Evolutionary conservation across 228 moss, liverwort and hornwort genomes (phyloP).

Genomic region (Sphagnum fallax): DNA sequence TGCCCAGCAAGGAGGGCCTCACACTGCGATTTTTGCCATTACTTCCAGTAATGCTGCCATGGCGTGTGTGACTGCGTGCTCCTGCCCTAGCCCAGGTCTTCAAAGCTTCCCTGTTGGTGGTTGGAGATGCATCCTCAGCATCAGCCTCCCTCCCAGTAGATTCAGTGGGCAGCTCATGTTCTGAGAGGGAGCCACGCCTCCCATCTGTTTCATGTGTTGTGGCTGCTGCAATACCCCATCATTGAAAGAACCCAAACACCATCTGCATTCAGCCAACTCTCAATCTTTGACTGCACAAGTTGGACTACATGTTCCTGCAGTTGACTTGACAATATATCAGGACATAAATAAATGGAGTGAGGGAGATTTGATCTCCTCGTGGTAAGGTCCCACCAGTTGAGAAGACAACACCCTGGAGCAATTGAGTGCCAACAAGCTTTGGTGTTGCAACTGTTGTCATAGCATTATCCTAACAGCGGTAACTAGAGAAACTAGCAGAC

Average conservation of each 20-base stretch:
- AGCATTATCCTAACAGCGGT: no score
- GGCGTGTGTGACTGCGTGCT: slow-evolving; percentile 76
- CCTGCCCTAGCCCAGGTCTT: slow-evolving; percentile 89
- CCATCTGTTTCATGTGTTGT: slow-evolving; percentile 40
- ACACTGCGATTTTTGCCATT: slow-evolving; percentile 38
- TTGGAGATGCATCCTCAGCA: slow-evolving; percentile 45
- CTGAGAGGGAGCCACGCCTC: slow-evolving; percentile 29
- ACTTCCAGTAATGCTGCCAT: slow-evolving; percentile 55
- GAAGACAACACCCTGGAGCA: neutral
- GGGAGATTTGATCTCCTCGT: neutral
- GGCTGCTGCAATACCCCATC: neutral
- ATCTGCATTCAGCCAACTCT: neutral
- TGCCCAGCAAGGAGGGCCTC: slow-evolving; percentile 67
- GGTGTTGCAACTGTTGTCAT: no score
- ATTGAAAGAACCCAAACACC: neutral
- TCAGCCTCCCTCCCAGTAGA: slow-evolving; percentile 40
- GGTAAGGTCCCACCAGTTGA: neutral
- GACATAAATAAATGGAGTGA: neutral
- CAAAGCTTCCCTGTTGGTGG: slow-evolving; percentile 43
- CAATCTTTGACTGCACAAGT: neutral
- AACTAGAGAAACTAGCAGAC: no score
- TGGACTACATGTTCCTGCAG: neutral
- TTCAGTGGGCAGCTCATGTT: slow-evolving; percentile 35
- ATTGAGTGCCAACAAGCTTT: neutral
- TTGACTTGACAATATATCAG: neutral